Percentiles rank a stretch among this genome's conserved stretches.
Evolutionary conservation across 176 grass and related monocot species (phyloP).

Genomic region (Metroxylon sagu): DNA sequence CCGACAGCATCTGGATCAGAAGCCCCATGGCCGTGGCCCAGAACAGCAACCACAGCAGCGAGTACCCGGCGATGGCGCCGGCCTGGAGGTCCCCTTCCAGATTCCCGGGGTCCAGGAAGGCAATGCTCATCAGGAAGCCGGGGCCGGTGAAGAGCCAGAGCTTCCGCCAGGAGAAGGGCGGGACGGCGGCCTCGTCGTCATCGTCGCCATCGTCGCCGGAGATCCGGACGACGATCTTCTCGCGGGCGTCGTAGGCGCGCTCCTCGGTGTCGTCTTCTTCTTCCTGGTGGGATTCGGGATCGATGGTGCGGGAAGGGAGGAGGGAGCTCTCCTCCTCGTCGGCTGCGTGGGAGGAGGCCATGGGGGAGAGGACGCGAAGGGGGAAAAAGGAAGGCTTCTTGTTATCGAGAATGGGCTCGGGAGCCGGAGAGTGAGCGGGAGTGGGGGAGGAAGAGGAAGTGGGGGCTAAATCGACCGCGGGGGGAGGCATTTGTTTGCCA

Average conservation of each 20-base stretch:
- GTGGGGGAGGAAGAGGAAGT: not conserved
- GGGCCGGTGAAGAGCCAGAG: constrained; percentile 92
- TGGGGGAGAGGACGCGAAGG: constrained; percentile 1
- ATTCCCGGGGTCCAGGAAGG: constrained; percentile 97
- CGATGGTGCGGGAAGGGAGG: constrained; percentile 19
- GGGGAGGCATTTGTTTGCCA: too few species aligned
- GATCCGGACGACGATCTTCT: constrained; percentile 48
- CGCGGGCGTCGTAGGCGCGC: constrained; percentile 56
- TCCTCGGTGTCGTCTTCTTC: constrained; percentile 48
- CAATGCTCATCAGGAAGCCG: constrained; percentile 95
- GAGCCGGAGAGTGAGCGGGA: constrained; percentile 2
- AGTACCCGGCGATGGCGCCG: constrained; percentile 71
- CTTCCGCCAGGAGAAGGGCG: constrained; percentile 88
- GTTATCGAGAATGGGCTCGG: not conserved
- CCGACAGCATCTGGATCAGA: constrained; percentile 87
- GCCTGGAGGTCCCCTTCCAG: constrained; percentile 95
- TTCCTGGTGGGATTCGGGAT: not conserved
- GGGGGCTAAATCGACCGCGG: not conserved
- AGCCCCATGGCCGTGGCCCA: constrained; percentile 94
- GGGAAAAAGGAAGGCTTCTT: not conserved
- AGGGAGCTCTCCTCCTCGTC: constrained; percentile 45
- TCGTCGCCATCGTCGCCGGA: constrained; percentile 1
- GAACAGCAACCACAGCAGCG: constrained; percentile 82
- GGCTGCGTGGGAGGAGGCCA: not conserved
- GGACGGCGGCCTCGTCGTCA: constrained; percentile 5